phyloP scores from a whole-genome alignment of 306 rosid species.

The Prunus mume region DNA sequence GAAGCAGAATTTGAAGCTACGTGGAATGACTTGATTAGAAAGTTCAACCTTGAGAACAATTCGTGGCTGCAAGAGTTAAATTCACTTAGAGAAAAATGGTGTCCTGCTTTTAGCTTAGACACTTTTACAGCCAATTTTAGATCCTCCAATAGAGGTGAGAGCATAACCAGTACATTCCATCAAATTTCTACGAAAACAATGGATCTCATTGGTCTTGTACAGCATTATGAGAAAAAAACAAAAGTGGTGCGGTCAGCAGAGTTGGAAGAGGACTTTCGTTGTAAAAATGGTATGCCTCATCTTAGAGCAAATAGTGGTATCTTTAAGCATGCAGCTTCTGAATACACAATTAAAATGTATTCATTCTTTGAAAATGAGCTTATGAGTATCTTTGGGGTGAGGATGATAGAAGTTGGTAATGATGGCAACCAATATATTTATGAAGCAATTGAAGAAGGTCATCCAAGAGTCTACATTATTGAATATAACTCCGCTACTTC shows the following conservation, averaged over 20 bases:
- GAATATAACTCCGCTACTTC: neutral
- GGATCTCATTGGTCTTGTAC: constrained; percentile 16
- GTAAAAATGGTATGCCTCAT: constrained; percentile 22
- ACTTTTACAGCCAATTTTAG: constrained; percentile 3
- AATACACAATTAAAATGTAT: constrained; percentile 12
- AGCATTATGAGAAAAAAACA: constrained; percentile 12
- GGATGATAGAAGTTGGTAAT: constrained; percentile 8
- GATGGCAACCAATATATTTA: constrained; percentile 5
- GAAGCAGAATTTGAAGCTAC: constrained; percentile 12
- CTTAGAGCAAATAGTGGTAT: constrained; percentile 11
- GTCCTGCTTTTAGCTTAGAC: constrained; percentile 13
- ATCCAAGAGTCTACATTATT: constrained; percentile 8
- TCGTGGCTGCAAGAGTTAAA: neutral
- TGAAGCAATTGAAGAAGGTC: constrained; percentile 16
- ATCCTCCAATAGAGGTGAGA: constrained; percentile 8
- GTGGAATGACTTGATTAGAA: constrained; percentile 3
- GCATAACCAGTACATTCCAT: constrained; percentile 7
- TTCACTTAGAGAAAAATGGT: constrained; percentile 17
- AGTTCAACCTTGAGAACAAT: constrained; percentile 6
- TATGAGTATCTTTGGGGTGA: constrained; percentile 18
- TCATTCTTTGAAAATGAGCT: constrained; percentile 18
- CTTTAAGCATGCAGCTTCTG: constrained; percentile 16
- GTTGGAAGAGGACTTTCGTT: constrained; percentile 16
- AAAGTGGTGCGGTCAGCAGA: neutral
- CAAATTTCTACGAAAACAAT: constrained; percentile 17